Conservation (phyloP, 116 monocot species). For the Posidonia oceanica region DNA sequence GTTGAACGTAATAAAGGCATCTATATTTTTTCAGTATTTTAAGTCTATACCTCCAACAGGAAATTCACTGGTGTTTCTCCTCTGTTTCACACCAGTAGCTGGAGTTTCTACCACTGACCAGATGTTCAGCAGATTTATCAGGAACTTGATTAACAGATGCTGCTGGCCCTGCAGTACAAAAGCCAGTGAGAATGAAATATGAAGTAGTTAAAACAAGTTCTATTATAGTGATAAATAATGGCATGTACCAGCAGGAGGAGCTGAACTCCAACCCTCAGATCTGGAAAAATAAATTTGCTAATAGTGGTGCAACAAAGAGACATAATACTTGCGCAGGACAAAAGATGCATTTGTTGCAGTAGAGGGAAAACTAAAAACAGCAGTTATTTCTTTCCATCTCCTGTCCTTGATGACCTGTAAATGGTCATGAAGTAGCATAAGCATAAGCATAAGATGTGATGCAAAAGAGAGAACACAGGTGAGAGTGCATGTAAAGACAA, state of each 20-base stretch:
- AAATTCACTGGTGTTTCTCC: slow-evolving; percentile 23
- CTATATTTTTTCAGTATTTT: neutral
- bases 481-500: neutral
- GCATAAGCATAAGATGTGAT: too few relatives aligned
- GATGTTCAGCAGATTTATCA: slow-evolving; percentile 17
- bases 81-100: slow-evolving; percentile 23
- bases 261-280: slow-evolving; percentile 36
- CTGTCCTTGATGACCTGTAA: slow-evolving; percentile 58
- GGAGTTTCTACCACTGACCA: slow-evolving; percentile 13
- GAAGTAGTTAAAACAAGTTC: neutral
- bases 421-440: neutral
- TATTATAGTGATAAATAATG: too few relatives aligned
- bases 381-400: slow-evolving; percentile 85
- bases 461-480: neutral
- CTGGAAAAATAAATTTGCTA: slow-evolving; percentile 74
- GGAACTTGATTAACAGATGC: neutral
- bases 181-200: neutral
- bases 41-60: slow-evolving; percentile 16
- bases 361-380: slow-evolving; percentile 70
- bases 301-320: slow-evolving; percentile 69
- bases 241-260: slow-evolving; percentile 13
- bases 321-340: slow-evolving; percentile 79
- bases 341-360: slow-evolving; percentile 97
- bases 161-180: neutral
- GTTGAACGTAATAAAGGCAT: too few relatives aligned